Conservation (phyloP, 2,329 filamentous ascomycete genomes). For the Clonostachys chloroleuca region DNA sequence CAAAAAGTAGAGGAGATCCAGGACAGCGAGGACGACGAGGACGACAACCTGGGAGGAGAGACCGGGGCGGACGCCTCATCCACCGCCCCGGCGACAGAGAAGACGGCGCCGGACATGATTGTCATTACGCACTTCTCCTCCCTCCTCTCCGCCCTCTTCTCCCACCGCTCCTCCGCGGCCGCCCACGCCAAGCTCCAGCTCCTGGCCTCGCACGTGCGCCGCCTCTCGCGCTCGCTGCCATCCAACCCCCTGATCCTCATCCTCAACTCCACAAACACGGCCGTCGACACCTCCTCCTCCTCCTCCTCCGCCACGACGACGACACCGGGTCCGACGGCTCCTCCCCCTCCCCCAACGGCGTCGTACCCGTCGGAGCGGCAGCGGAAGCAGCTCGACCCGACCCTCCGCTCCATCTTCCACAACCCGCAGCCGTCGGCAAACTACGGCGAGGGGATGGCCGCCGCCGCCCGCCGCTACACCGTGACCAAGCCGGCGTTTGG, state of each 20-base stretch:
- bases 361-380: neutral
- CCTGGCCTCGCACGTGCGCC: slow-evolving; percentile 40
- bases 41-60: neutral
- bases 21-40: slow-evolving; percentile 25
- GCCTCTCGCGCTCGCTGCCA: slow-evolving; percentile 32
- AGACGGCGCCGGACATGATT: slow-evolving; percentile 36
- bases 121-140: slow-evolving; percentile 50
- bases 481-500: slow-evolving; percentile 49
- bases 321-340: neutral
- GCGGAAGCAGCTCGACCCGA: slow-evolving; percentile 26
- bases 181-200: slow-evolving; percentile 44
- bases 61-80: neutral
- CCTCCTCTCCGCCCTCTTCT: slow-evolving; percentile 48
- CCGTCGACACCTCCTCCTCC: slow-evolving; percentile 1
- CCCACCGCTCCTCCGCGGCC: slow-evolving; percentile 34
- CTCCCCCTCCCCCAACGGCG: slow-evolving; percentile 2
- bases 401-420: slow-evolving; percentile 46
- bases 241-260: slow-evolving; percentile 45
- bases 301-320: neutral
- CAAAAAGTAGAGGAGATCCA: slow-evolving; percentile 16
- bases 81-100: neutral
- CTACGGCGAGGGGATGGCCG: neutral
- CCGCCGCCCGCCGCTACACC: slow-evolving; percentile 8
- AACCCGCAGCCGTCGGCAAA: slow-evolving; percentile 13
- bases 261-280: slow-evolving; percentile 42